Percentiles rank a stretch among this genome's conserved stretches.
phyloP scores from a whole-genome alignment of 1,284 basidiomycete species.

The Cryptococcus hybrid region DNA sequence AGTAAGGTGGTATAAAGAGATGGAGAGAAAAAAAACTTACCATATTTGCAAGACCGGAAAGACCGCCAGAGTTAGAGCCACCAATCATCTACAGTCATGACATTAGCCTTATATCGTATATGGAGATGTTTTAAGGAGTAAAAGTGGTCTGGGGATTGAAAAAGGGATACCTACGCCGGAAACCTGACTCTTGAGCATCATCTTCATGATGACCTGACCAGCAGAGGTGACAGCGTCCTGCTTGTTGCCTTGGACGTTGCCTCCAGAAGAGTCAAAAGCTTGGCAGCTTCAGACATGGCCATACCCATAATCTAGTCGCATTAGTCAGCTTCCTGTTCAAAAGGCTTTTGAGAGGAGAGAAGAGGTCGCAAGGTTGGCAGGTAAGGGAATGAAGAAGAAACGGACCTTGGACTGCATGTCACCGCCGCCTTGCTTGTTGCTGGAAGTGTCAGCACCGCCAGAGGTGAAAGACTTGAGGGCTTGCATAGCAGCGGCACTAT shows the following conservation, averaged over 20 bases:
- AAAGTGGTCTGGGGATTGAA: background rate
- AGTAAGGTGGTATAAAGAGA: no score
- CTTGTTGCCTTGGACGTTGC: slow-evolving; percentile 65
- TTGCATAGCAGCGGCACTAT: slow-evolving; percentile 72
- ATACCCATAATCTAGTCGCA: slow-evolving; percentile 64
- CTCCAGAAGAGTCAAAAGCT: slow-evolving; percentile 65
- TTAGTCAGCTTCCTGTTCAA: background rate
- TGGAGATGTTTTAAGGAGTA: slow-evolving; percentile 48
- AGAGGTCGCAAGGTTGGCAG: slow-evolving; percentile 1
- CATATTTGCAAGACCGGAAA: slow-evolving; percentile 59
- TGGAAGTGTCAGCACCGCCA: slow-evolving; percentile 42
- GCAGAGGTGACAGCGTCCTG: slow-evolving; percentile 78
- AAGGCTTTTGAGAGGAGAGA: no score
- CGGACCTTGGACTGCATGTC: slow-evolving; percentile 40
- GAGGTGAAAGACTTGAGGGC: slow-evolving; percentile 60
- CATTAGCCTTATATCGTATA: slow-evolving; percentile 54
- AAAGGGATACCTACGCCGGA: slow-evolving; percentile 31
- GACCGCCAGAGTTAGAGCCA: slow-evolving; percentile 64
- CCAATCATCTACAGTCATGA: slow-evolving; percentile 49
- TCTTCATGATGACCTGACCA: slow-evolving; percentile 78
- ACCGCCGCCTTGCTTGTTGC: slow-evolving; percentile 48
- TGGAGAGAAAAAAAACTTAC: slow-evolving; percentile 44
- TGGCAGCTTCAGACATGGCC: slow-evolving; percentile 68
- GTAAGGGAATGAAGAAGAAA: background rate
- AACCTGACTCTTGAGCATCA: slow-evolving; percentile 57